Conservation (phyloP, 2,329 filamentous ascomycete species). For the Apiospora rasikravindrae region DNA sequence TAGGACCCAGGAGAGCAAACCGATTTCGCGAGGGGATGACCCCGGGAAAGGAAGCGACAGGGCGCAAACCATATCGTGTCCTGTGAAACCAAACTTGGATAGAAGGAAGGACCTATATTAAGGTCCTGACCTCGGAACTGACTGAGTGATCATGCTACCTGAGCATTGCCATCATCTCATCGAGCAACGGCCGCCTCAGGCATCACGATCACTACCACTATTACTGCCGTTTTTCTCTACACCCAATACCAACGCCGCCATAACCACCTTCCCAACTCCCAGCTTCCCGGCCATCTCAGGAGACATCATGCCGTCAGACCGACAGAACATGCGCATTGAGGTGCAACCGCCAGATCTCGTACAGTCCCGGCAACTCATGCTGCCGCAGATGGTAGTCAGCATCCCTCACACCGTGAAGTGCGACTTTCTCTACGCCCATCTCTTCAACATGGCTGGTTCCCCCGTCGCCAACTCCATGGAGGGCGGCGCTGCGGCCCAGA, state of each 20-base stretch:
- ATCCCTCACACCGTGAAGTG: background rate
- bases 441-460: background rate
- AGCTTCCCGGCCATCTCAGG: background rate
- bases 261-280: background rate
- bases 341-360: background rate
- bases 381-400: background rate
- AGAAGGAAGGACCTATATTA: background rate
- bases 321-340: background rate
- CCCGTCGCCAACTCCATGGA: background rate
- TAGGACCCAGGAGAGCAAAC: background rate
- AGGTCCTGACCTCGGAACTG: background rate
- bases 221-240: background rate
- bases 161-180: background rate
- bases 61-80: background rate
- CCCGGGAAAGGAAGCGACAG: background rate
- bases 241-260: background rate
- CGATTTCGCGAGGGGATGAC: background rate
- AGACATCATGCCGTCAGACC: background rate
- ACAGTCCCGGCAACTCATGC: background rate
- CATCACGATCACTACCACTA: background rate
- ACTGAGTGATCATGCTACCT: background rate
- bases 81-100: background rate
- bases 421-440: background rate
- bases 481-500: background rate
- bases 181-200: background rate